Percentiles rank a stretch among this genome's conserved stretches.
phyloP scores from a whole-genome alignment of 768 basidiomycete genomes.

The Boletellus emodensis region DNA sequence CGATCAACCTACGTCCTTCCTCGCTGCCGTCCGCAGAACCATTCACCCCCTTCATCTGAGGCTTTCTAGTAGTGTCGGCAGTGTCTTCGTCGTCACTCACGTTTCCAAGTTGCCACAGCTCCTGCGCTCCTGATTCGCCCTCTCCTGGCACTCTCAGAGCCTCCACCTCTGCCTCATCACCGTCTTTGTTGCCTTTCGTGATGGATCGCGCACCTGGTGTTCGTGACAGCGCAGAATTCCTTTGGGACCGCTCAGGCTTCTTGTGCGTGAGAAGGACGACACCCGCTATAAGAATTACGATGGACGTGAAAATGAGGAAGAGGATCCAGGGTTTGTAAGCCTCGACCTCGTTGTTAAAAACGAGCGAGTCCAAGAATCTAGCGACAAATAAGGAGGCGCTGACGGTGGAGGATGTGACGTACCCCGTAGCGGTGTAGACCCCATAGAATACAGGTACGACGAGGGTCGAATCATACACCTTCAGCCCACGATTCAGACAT shows the following conservation, averaged over 20 bases:
- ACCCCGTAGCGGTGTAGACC: slow-evolving; percentile 83
- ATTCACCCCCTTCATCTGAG: slow-evolving; percentile 16
- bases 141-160: slow-evolving; percentile 34
- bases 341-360: slow-evolving; percentile 83
- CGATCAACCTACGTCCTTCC: slow-evolving; percentile 45
- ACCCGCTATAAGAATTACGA: slow-evolving; percentile 80
- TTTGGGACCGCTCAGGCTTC: slow-evolving; percentile 59
- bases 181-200: slow-evolving; percentile 8
- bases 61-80: slow-evolving; percentile 37
- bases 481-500: slow-evolving; percentile 86
- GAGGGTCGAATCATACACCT: slow-evolving; percentile 84
- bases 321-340: slow-evolving; percentile 88
- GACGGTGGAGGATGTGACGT: slow-evolving; percentile 18
- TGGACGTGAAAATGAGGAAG: slow-evolving; percentile 83
- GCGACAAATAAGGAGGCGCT: slow-evolving; percentile 6
- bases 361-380: slow-evolving; percentile 60
- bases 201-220: slow-evolving; percentile 24
- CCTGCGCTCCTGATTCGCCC: slow-evolving; percentile 33
- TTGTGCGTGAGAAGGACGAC: slow-evolving; percentile 94
- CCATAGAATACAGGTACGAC: slow-evolving; percentile 96
- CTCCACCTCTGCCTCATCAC: slow-evolving; percentile 35
- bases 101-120: slow-evolving; percentile 71
- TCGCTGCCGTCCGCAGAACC: slow-evolving; percentile 18
- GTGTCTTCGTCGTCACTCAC: slow-evolving; percentile 63
- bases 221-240: slow-evolving; percentile 27